Evolutionary conservation across 192 early-diverging fungal species (phyloP).

Genomic region (Funneliformis geosporum): DNA sequence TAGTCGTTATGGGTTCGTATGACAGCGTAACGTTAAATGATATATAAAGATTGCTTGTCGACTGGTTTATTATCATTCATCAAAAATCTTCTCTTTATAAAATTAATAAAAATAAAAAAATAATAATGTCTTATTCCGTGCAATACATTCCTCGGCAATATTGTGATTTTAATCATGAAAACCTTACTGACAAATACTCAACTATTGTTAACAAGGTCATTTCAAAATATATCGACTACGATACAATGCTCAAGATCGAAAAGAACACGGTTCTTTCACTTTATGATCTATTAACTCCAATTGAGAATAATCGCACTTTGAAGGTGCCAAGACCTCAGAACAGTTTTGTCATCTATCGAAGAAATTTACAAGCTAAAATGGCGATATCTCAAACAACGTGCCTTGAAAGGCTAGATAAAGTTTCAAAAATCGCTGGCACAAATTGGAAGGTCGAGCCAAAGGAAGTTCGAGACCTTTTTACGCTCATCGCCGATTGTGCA

Average conservation of each 20-base stretch:
- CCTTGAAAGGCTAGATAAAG: neutral
- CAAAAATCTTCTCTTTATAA: too few relatives aligned
- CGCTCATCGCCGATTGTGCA: neutral
- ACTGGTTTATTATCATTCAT: too few relatives aligned
- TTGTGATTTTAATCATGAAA: too few relatives aligned
- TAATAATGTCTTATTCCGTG: too few relatives aligned
- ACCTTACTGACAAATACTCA: too few relatives aligned
- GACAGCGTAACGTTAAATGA: too few relatives aligned
- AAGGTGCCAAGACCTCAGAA: conserved; percentile 41
- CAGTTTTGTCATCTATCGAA: conserved; percentile 40
- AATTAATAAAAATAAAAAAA: too few relatives aligned
- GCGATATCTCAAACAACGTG: neutral
- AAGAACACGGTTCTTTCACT: neutral
- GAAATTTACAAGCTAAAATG: conserved; percentile 24
- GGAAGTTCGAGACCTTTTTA: neutral
- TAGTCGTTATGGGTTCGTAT: too few relatives aligned
- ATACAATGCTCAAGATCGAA: neutral
- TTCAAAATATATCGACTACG: neutral
- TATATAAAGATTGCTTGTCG: too few relatives aligned
- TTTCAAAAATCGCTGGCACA: neutral
- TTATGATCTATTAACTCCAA: neutral
- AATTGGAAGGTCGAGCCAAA: conserved; percentile 1
- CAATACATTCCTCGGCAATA: too few relatives aligned
- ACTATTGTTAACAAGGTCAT: too few relatives aligned
- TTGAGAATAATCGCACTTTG: neutral